A percentile compares a stretch with the other conserved stretches of the same genome.
These are phyloP conservation scores for Breynia disticha DNA, from an alignment of 441 rosid species.

Conservation along the genomic window DNA sequence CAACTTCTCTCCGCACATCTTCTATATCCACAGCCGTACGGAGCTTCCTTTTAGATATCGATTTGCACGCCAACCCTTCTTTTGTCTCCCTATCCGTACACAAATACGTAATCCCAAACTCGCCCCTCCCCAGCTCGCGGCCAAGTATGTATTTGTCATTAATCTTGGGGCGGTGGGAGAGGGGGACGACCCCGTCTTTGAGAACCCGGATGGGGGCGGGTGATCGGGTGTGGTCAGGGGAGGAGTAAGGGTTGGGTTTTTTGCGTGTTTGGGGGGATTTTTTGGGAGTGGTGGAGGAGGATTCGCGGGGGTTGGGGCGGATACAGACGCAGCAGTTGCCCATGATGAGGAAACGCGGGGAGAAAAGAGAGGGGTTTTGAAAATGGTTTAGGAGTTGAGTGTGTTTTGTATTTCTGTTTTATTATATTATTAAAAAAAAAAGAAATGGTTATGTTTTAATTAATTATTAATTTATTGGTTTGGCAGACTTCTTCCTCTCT, in stretches of 20 bases:
- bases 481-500: too few species aligned
- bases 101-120: slow-evolving; percentile 87
- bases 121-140: slow-evolving; percentile 87
- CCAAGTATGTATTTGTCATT: slow-evolving; percentile 76
- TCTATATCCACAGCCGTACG: slow-evolving; percentile 82
- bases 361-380: too few species aligned
- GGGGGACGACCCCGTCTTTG: slow-evolving; percentile 46
- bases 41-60: slow-evolving; percentile 77
- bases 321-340: slow-evolving; percentile 92
- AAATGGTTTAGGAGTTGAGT: too few species aligned
- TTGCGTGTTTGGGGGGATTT: slow-evolving; percentile 17
- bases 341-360: too few species aligned
- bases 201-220: slow-evolving; percentile 57
- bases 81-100: slow-evolving; percentile 79
- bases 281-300: slow-evolving; percentile 30
- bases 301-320: slow-evolving; percentile 26
- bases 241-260: slow-evolving; percentile 55
- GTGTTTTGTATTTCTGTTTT: too few species aligned
- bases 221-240: slow-evolving; percentile 26
- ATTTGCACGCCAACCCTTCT: slow-evolving; percentile 78
- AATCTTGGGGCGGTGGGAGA: slow-evolving; percentile 59
- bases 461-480: too few species aligned
- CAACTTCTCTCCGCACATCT: slow-evolving; percentile 85
- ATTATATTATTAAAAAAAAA: too few species aligned
- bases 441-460: too few species aligned